Percentiles rank a stretch among this genome's conserved stretches.
Conservation (phyloP, 345 rosid species). For the Camelina sativa region DNA sequence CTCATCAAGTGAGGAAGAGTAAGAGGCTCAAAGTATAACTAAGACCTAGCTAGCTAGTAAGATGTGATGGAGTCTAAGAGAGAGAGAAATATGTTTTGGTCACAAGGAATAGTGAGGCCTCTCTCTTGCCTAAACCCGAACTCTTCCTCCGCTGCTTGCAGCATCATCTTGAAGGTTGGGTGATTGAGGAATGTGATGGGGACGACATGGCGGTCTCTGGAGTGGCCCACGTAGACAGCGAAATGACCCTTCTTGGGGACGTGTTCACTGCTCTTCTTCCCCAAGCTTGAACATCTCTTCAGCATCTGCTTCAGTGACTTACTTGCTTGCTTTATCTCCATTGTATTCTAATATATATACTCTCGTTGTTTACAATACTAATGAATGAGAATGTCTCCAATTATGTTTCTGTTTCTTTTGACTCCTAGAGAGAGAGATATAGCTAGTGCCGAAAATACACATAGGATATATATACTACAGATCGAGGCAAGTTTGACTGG, state of each 20-base stretch:
- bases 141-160: conserved; percentile 34
- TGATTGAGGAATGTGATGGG: conserved; percentile 27
- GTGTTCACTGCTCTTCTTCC: conserved; percentile 20
- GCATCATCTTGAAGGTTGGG: conserved; percentile 32
- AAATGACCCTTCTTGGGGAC: conserved; percentile 19
- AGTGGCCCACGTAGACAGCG: conserved; percentile 18
- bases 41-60: conserved; percentile 15
- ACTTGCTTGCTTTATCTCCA: conserved; percentile 8
- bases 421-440: not conserved
- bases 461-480: not conserved
- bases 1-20: not conserved
- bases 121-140: conserved; percentile 35
- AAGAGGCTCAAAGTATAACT: not conserved
- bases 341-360: not conserved
- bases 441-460: not conserved
- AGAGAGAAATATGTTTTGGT: conserved; percentile 26
- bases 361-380: not conserved
- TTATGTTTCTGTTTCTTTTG: not conserved
- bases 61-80: conserved; percentile 26
- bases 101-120: conserved; percentile 33
- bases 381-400: not conserved
- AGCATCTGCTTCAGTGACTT: conserved; percentile 11
- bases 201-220: conserved; percentile 30
- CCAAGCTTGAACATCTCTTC: conserved; percentile 33
- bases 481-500: conserved; percentile 6